Percentiles rank a stretch among this genome's conserved stretches.
Evolutionary conservation across 768 basidiomycete species (phyloP).

Genomic region (Macrocybe gigantea): DNA sequence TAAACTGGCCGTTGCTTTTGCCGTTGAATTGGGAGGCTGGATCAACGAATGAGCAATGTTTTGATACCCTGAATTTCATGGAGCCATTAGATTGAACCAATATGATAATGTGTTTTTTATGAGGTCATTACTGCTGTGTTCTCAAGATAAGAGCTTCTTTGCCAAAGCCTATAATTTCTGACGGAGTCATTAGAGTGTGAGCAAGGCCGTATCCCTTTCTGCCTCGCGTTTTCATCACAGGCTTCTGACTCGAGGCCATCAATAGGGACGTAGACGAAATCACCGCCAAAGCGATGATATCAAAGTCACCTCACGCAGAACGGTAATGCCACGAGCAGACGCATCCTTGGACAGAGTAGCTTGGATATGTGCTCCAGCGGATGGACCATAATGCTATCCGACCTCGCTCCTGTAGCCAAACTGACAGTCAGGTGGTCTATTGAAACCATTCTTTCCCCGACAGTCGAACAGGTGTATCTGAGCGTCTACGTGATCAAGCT

Average conservation of each 20-base stretch:
- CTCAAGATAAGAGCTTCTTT: too few species aligned
- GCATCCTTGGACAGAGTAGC: slow-evolving; percentile 37
- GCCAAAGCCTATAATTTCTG: too few species aligned
- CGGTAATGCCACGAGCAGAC: slow-evolving; percentile 47
- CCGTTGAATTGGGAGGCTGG: slow-evolving; percentile 64
- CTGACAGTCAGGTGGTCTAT: slow-evolving; percentile 31
- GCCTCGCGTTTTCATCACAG: slow-evolving; percentile 25
- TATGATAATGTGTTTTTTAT: too few species aligned
- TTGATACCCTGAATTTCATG: too few species aligned
- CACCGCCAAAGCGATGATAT: too few species aligned
- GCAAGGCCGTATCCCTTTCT: slow-evolving; percentile 16
- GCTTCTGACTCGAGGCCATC: slow-evolving; percentile 20
- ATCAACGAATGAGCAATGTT: slow-evolving; percentile 9
- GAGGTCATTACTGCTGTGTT: too few species aligned
- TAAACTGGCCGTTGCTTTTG: slow-evolving; percentile 76
- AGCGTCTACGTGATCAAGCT: slow-evolving; percentile 44
- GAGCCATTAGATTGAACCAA: too few species aligned
- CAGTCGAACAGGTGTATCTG: slow-evolving; percentile 47
- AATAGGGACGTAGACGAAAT: slow-evolving; percentile 1
- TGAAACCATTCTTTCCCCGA: slow-evolving; percentile 31
- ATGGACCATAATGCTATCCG: slow-evolving; percentile 18
- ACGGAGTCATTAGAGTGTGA: too few species aligned
- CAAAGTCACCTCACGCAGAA: slow-evolving; percentile 33
- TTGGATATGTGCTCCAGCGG: slow-evolving; percentile 33
- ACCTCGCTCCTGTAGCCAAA: slow-evolving; percentile 34